Conservation (phyloP, 2,329 filamentous ascomycete species). For the Hymenoscyphus scutula region DNA sequence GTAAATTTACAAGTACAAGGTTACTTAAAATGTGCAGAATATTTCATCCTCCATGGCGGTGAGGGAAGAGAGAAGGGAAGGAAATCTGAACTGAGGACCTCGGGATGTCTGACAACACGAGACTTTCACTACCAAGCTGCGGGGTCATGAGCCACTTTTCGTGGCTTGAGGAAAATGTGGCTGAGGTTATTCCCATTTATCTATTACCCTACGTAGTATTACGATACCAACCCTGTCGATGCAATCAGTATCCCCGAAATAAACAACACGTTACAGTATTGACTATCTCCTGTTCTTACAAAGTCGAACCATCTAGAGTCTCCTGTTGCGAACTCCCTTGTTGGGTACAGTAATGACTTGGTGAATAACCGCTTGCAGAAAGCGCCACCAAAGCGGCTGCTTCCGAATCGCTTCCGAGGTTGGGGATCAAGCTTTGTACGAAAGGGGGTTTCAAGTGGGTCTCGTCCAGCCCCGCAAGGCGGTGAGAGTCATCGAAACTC, state of each 20-base stretch:
- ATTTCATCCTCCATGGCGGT: no score
- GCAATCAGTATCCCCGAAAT: not conserved
- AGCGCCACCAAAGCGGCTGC: no score
- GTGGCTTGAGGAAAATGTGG: not conserved
- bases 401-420: no score
- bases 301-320: not conserved
- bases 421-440: not conserved
- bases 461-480: no score
- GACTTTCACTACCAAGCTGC: not conserved
- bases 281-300: not conserved
- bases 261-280: not conserved
- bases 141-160: conserved; percentile 4
- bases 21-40: no score
- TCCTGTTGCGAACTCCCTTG: not conserved
- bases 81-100: not conserved
- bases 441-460: no score
- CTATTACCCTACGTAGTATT: no score
- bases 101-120: not conserved
- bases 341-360: no score
- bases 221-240: not conserved
- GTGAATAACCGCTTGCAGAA: no score
- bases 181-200: not conserved
- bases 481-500: no score
- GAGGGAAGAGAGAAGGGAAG: not conserved
- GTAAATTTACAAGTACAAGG: no score